Evolutionary conservation across 768 basidiomycete genomes (phyloP).

Genomic region (Dendrothele bispora): DNA sequence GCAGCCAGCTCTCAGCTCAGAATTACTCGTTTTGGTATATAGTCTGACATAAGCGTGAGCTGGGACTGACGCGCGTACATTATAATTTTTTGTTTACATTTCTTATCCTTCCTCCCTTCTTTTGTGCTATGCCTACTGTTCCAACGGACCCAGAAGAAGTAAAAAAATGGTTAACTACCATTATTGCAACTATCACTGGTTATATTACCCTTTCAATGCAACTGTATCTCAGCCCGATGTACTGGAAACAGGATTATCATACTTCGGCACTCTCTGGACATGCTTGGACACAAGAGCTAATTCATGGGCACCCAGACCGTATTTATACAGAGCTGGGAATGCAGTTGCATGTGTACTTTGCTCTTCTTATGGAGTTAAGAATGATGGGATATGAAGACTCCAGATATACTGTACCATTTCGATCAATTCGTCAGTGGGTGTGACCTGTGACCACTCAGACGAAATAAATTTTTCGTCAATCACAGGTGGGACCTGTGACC

Average conservation of each 20-base stretch:
- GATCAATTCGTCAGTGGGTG: too few species aligned
- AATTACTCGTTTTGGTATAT: too few species aligned
- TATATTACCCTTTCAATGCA: neutral
- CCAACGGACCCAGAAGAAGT: neutral
- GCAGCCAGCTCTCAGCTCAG: too few species aligned
- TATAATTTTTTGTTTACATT: too few species aligned
- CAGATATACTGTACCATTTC: too few species aligned
- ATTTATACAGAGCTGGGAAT: constrained; percentile 21
- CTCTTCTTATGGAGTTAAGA: constrained; percentile 11
- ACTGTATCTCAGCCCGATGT: constrained; percentile 8
- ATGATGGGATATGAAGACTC: constrained; percentile 5
- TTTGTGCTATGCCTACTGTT: neutral
- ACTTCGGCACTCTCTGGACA: constrained; percentile 21
- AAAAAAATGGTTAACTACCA: neutral
- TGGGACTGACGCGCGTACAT: too few species aligned
- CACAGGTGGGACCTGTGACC: too few species aligned
- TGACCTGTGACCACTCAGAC: too few species aligned
- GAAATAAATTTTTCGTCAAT: too few species aligned
- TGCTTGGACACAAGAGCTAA: constrained; percentile 20
- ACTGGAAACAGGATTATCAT: constrained; percentile 17
- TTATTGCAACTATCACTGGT: neutral
- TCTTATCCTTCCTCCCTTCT: too few species aligned
- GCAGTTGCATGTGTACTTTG: constrained; percentile 17
- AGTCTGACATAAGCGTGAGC: too few species aligned
- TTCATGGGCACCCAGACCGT: constrained; percentile 21